These are phyloP conservation scores for Jamesozyma hellenica DNA, from an alignment of 805 yeast genomes.

Conservation along the genomic window DNA sequence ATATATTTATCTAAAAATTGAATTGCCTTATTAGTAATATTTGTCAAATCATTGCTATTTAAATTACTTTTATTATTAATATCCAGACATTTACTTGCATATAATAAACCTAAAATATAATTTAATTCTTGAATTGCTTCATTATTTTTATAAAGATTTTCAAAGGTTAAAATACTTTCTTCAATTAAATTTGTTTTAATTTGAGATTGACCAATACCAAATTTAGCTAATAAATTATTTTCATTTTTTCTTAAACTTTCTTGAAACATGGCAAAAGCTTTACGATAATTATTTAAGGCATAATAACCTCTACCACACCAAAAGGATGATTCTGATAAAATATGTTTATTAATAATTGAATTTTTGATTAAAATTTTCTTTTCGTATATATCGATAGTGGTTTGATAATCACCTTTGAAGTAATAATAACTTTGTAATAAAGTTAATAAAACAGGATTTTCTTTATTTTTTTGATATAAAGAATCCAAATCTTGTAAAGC, in stretches of 20 bases:
- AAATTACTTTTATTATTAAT: conserved; percentile 12
- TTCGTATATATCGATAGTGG: conserved; percentile 48
- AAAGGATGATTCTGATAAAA: conserved; percentile 55
- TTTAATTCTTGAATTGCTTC: conserved; percentile 66
- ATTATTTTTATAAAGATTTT: conserved; percentile 53
- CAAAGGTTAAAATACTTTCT: conserved; percentile 82
- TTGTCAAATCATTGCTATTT: conserved; percentile 10
- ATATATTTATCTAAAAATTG: conserved; percentile 60
- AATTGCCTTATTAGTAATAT: conserved; percentile 43
- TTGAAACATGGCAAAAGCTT: conserved; percentile 62
- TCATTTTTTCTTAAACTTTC: conserved; percentile 61
- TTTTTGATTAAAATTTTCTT: conserved; percentile 35
- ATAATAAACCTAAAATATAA: conserved; percentile 66
- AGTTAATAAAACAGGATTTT: conserved; percentile 54
- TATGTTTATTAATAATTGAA: conserved; percentile 27
- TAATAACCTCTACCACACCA: conserved; percentile 83
- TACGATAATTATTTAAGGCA: conserved; percentile 46
- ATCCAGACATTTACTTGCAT: conserved; percentile 40
- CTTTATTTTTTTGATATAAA: conserved; percentile 33
- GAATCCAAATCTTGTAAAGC: conserved; percentile 42
- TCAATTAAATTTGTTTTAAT: conserved; percentile 61
- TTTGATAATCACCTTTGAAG: conserved; percentile 50
- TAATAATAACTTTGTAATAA: conserved; percentile 62
- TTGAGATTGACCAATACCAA: conserved; percentile 83
- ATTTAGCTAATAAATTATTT: conserved; percentile 53